Evolutionary conservation across 495 filamentous ascomycete genomes (phyloP), one percentile per base, ranked within the genome.

Genomic region (Ramalina intermedia): DNA sequence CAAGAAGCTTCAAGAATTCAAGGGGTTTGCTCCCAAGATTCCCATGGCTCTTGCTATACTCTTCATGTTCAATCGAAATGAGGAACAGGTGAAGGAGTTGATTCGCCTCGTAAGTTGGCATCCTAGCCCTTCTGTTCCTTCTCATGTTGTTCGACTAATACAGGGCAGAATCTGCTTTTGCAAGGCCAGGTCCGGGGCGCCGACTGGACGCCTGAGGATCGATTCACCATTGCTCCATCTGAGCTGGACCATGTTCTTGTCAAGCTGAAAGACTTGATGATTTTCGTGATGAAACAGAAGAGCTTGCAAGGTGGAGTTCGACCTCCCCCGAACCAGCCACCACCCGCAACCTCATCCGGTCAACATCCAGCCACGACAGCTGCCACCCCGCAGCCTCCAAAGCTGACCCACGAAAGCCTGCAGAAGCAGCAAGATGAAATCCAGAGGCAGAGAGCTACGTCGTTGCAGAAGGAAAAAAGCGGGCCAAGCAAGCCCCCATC

Each of bases 371-470:
- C 55, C 23, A 58, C 57, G 48, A 63, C 63, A 6, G 47, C 63
- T 14, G 56, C 58, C 27, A 43, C 48, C 3, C 37, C 55, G 14
- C 66, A 66, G 47, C 62, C 17, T 40, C 59, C 62, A 47, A 72
- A 73, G 21, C 60, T 86, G 50, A 87, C 75, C 53, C 74, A 79
- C 3, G 76, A 68, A 16, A 85, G 86, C 55, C 69, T 87, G 14
- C 75, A 84, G 38, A 67, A 74, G 44, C 59, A 69, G 23, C 69
- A 73, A 53, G 65, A 73, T 50, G 64, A 67, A 33, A 63, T 73
- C 49, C 69, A 74, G 49, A 66, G 66, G 29, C 59, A 64, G 12
- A 63, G 68, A 48, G 62, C 62, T 27, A 66, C 66, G 26, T 63
- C 64, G 37, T 59, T 71, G 26, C 65, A 66, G 18, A 80, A 82